These are phyloP conservation scores for Candida chauliodis DNA, from an alignment of 805 yeast species.

Conservation along the genomic window DNA sequence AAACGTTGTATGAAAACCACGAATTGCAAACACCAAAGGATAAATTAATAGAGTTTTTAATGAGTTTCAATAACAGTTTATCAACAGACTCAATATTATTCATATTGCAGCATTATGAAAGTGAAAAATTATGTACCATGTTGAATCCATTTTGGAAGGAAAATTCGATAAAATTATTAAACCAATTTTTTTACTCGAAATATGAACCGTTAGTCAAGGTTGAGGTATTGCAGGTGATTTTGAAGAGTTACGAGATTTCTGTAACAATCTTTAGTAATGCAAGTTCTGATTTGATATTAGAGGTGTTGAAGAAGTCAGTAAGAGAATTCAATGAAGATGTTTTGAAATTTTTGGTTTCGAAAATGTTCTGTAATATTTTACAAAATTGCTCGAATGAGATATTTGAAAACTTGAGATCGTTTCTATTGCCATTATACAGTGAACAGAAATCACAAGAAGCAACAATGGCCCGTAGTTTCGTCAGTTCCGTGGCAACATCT, in stretches of 20 bases:
- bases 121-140: conserved; percentile 52
- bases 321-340: conserved; percentile 29
- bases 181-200: conserved; percentile 35
- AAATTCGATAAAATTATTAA: conserved; percentile 42
- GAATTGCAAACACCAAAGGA: conserved; percentile 43
- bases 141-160: conserved; percentile 49
- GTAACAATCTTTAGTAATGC: conserved; percentile 22
- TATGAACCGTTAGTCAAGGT: conserved; percentile 21
- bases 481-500: conserved; percentile 4
- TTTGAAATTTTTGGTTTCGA: conserved; percentile 24
- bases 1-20: conserved; percentile 24
- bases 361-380: conserved; percentile 22
- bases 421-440: conserved; percentile 7
- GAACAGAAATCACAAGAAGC: conserved; percentile 4
- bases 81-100: conserved; percentile 35
- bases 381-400: conserved; percentile 13
- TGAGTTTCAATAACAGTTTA: conserved; percentile 33
- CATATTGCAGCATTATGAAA: conserved; percentile 46
- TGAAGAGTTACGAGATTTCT: conserved; percentile 34
- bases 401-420: conserved; percentile 14
- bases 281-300: conserved; percentile 29
- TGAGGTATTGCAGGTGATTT: conserved; percentile 30
- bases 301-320: conserved; percentile 26
- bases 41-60: conserved; percentile 38
- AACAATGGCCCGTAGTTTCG: conserved; percentile 9